A percentile compares a stretch with the other conserved stretches of the same genome.
Conservation (phyloP, 305 asterid species). For the Petunia hybrid region DNA sequence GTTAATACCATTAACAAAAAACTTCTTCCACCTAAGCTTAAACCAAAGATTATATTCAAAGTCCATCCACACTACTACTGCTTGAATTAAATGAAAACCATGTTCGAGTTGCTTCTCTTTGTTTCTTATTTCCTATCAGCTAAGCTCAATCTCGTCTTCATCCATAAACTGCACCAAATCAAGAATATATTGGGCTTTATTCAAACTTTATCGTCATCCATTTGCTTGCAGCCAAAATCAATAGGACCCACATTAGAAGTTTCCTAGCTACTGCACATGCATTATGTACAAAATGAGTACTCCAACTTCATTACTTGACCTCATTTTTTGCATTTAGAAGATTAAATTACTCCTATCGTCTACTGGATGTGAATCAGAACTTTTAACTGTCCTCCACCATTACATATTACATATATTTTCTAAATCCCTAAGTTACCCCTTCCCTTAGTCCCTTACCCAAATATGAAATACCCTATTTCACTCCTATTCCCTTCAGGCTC, state of each 20-base stretch:
- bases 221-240: constrained; percentile 23
- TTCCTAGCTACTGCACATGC: neutral
- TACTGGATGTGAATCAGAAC: too few relatives aligned
- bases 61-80: constrained; percentile 19
- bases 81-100: constrained; percentile 11
- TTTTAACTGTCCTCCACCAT: too few relatives aligned
- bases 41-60: neutral
- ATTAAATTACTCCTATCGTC: too few relatives aligned
- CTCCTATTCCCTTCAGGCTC: too few relatives aligned
- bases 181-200: constrained; percentile 9
- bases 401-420: too few relatives aligned
- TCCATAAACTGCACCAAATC: constrained; percentile 22
- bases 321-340: too few relatives aligned
- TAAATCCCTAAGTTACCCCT: too few relatives aligned
- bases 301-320: neutral
- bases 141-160: constrained; percentile 17
- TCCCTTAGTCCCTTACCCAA: too few relatives aligned
- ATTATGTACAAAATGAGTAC: neutral
- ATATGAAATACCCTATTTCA: too few relatives aligned
- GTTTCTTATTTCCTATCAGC: neutral
- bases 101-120: constrained; percentile 26
- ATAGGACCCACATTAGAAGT: constrained; percentile 27
- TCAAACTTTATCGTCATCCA: constrained; percentile 23
- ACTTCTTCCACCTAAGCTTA: constrained; percentile 20
- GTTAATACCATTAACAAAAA: too few relatives aligned